Percentiles rank a stretch among this genome's conserved stretches.
These are phyloP conservation scores for Alternaria alternata DNA, from an alignment of 2,329 filamentous ascomycete species.

Conservation along the genomic window DNA sequence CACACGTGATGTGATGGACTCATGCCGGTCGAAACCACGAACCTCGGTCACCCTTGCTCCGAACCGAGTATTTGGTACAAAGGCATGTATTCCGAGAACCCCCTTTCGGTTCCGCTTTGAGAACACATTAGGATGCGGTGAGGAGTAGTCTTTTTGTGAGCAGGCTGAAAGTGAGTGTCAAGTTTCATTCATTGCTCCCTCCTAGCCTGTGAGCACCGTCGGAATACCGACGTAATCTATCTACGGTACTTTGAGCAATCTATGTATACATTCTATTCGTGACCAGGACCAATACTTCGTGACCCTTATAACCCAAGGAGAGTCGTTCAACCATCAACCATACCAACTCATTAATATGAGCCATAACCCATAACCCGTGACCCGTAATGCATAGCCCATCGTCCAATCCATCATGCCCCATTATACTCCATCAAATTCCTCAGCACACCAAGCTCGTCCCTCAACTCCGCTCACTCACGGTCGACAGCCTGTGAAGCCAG, in stretches of 20 bases:
- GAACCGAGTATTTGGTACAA: background rate
- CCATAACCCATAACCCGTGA: background rate
- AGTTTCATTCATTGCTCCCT: background rate
- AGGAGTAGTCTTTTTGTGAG: no score
- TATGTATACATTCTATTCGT: background rate
- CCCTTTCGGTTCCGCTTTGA: background rate
- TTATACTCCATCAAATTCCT: background rate
- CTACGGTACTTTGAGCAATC: background rate
- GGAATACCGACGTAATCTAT: background rate
- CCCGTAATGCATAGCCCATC: background rate
- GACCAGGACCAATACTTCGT: background rate
- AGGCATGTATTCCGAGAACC: background rate
- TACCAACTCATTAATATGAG: conserved; percentile 1
- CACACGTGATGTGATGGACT: background rate
- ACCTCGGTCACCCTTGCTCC: background rate
- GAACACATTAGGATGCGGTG: background rate
- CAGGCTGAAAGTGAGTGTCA: background rate
- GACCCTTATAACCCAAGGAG: background rate
- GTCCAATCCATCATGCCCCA: background rate
- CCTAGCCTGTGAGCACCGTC: background rate
- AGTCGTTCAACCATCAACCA: background rate
- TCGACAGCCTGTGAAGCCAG: background rate
- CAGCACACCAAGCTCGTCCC: background rate
- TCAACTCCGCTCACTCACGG: background rate
- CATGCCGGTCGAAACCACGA: background rate